These are phyloP conservation scores for Ceratobasidium sp. DNA, from an alignment of 1,284 basidiomycete genomes.

Conservation along the genomic window DNA sequence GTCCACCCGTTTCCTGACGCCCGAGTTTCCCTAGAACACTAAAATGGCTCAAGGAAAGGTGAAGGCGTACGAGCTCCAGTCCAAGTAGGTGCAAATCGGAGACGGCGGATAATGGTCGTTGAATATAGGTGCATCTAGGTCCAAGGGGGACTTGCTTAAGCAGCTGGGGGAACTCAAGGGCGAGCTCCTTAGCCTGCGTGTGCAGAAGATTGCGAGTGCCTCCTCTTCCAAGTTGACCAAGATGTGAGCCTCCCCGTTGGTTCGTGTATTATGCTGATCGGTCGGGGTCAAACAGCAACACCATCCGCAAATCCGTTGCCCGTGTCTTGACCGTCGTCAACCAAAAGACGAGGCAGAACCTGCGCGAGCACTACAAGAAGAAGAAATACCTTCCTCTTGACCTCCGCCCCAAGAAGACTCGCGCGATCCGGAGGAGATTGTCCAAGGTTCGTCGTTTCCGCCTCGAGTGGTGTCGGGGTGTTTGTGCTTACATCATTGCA, in stretches of 20 bases:
- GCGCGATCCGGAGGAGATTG: conserved; percentile 95
- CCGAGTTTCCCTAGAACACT: not conserved
- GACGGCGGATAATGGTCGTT: conserved; percentile 31
- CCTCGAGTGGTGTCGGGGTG: not conserved
- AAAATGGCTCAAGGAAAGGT: conserved; percentile 60
- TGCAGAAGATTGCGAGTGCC: conserved; percentile 98
- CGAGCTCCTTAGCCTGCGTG: conserved; percentile 91
- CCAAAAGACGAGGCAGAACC: conserved; percentile 96
- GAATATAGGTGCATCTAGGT: conserved; percentile 60
- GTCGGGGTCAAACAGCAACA: conserved; percentile 66
- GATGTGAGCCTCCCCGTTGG: conserved; percentile 71
- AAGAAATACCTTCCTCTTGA: conserved; percentile 98
- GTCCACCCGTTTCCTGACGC: not conserved
- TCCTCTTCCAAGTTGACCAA: conserved; percentile 95
- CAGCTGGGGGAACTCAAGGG: conserved; percentile 95
- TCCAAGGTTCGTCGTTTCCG: conserved; percentile 70
- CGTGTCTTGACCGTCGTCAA: conserved; percentile 98
- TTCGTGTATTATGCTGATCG: not conserved
- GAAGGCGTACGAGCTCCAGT: conserved; percentile 98
- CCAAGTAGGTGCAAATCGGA: conserved; percentile 71
- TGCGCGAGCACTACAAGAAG: conserved; percentile 96
- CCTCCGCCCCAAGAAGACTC: conserved; percentile 97
- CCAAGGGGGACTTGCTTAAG: conserved; percentile 96
- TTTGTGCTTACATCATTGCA: conserved; percentile 38
- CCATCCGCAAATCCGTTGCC: conserved; percentile 98